Evolutionary conservation across 805 yeast genomes (phyloP), one percentile per base, ranked within the genome.

Genomic region (Yamadazyma philogaea): DNA sequence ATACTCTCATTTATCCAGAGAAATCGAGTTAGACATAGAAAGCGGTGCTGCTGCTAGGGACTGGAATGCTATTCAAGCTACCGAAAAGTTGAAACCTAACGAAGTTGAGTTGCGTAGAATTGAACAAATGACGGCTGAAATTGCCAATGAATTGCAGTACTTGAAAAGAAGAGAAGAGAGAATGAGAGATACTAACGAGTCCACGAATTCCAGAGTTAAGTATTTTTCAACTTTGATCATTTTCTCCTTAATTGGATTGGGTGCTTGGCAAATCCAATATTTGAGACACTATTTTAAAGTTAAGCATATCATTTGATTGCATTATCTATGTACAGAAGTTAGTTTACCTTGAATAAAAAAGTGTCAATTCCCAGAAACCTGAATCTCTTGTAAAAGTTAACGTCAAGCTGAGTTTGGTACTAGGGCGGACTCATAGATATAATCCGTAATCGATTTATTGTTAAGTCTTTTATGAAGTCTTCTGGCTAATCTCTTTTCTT

Each of bases 41-140:
- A 82, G 89, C 48, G 99, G 99, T 34, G 87, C 97, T 39, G 87
- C 89, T 56, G 99, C 98, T 32, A 84, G 98, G 66, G 98, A 93
- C 69, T 93, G 98, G 97, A 88, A 89, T 60, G 87, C 89, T 18
- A 73, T 90, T 49, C 96, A 90, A 71, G 90, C 96, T 36, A 78
- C 85, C 34, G 98, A 93, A 65, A 87, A 88, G 62, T 81, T 93
- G 63, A 87, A 85, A 67, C 98, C 99, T 4, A 79, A 84, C 39
- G 99, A 93, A 67, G 82, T 90, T 43, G 95, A 87, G 56, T 75
- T 93, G 62, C 84, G 93, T 65, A 82, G 84, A 61, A 75, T 91
- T 44, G 91, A 88, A 64, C 96, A 86, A 60, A 66, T 87, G 66
- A 79, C 95, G 37, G 84, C 79, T 52, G 98, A 93, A 70, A 78